These are phyloP conservation scores for Podila epicladia DNA, from an alignment of 192 early-diverging fungal species.

Conservation along the genomic window DNA sequence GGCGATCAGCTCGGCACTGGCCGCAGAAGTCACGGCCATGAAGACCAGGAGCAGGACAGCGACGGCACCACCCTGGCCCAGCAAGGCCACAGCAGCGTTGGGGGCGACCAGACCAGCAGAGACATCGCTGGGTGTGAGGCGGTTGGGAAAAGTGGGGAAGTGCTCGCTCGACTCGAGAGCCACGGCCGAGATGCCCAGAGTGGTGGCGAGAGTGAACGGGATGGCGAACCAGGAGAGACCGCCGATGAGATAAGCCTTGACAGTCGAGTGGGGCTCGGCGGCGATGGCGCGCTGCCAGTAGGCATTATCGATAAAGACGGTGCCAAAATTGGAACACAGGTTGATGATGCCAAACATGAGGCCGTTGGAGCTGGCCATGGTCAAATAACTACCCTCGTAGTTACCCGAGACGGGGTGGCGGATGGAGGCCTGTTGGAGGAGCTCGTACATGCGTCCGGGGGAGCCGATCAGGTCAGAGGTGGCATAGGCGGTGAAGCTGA, in stretches of 20 bases:
- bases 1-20: constrained; percentile 79
- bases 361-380: constrained; percentile 70
- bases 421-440: constrained; percentile 60
- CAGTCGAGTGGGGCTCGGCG: constrained; percentile 69
- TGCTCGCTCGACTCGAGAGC: constrained; percentile 64
- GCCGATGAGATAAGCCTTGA: constrained; percentile 76
- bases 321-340: constrained; percentile 82
- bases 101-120: constrained; percentile 74
- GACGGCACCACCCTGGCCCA: constrained; percentile 71
- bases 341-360: constrained; percentile 82
- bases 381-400: constrained; percentile 66
- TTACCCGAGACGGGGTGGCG: constrained; percentile 68
- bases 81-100: constrained; percentile 67
- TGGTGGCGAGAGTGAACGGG: constrained; percentile 78
- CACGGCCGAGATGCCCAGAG: constrained; percentile 73
- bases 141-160: constrained; percentile 66
- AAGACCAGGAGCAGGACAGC: constrained; percentile 75
- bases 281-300: constrained; percentile 84
- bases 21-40: constrained; percentile 82
- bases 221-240: constrained; percentile 84
- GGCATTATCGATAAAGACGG: constrained; percentile 77
- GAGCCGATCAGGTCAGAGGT: constrained; percentile 69
- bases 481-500: constrained; percentile 73
- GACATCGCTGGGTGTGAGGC: constrained; percentile 64
- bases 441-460: constrained; percentile 72